Conservation (phyloP, 306 rosid genomes). For the Luffa aegyptiaca region DNA sequence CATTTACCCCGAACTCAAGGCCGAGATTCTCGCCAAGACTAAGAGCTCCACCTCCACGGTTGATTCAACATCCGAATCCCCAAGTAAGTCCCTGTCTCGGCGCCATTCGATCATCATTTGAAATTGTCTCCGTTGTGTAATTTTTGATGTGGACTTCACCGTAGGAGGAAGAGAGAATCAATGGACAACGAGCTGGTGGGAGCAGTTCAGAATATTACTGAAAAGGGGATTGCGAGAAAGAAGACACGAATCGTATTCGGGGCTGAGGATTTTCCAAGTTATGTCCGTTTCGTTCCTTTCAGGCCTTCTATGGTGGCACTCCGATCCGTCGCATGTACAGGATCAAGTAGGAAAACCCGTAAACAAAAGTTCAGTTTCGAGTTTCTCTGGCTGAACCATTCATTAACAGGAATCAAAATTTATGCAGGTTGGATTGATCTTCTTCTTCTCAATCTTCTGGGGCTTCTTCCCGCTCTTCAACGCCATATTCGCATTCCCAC, state of each 20-base stretch:
- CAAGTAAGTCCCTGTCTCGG: background rate
- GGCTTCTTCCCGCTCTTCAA: slow-evolving; percentile 92
- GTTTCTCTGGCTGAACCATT: too few relatives aligned
- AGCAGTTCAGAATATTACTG: slow-evolving; percentile 65
- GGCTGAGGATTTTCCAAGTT: slow-evolving; percentile 75
- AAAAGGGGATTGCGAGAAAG: slow-evolving; percentile 73
- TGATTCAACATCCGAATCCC: background rate
- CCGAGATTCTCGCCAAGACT: slow-evolving; percentile 40
- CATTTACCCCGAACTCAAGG: slow-evolving; percentile 54
- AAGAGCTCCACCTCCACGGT: slow-evolving; percentile 10
- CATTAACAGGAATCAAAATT: too few relatives aligned
- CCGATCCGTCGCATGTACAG: slow-evolving; percentile 60
- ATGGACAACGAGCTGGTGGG: slow-evolving; percentile 81
- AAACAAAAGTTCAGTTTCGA: too few relatives aligned
- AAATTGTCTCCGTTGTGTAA: too few relatives aligned
- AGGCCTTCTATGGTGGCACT: slow-evolving; percentile 87
- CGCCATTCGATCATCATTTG: background rate
- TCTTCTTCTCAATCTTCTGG: slow-evolving; percentile 87
- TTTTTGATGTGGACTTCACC: too few relatives aligned
- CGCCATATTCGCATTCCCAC: slow-evolving; percentile 86
- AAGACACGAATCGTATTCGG: slow-evolving; percentile 83
- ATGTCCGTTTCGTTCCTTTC: slow-evolving; percentile 77
- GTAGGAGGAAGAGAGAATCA: slow-evolving; percentile 39
- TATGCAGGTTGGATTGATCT: slow-evolving; percentile 78
- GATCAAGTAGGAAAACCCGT: slow-evolving; percentile 34